phyloP scores from a whole-genome alignment of 2,329 filamentous ascomycete species.

The Fusarium staphyleae region DNA sequence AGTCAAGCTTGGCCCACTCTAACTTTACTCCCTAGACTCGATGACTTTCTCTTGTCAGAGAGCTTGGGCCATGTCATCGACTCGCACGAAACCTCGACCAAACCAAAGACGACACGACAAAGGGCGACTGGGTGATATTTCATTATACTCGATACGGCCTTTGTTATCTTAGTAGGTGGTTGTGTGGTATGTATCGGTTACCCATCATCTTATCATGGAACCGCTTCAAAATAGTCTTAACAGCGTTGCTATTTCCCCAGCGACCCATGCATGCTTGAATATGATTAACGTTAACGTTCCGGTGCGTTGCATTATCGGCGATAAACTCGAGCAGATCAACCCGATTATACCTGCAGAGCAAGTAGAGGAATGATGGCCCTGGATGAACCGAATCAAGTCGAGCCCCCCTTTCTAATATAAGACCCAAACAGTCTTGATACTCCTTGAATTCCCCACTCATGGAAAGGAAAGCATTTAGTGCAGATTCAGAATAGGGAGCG shows the following conservation, averaged over 20 bases:
- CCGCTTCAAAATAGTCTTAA: neutral
- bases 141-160: too few relatives aligned
- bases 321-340: conserved; percentile 4
- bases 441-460: too few relatives aligned
- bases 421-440: neutral
- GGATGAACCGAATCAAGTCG: neutral
- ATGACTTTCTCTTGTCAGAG: neutral
- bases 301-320: neutral
- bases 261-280: neutral
- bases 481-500: neutral
- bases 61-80: neutral
- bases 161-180: too few relatives aligned
- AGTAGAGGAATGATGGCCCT: neutral
- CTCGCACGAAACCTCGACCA: neutral
- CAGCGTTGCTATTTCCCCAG: too few relatives aligned
- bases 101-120: neutral
- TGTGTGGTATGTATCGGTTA: too few relatives aligned
- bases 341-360: too few relatives aligned
- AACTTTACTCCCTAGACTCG: neutral
- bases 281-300: neutral
- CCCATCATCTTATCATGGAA: neutral
- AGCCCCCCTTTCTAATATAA: conserved; percentile 1
- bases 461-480: neutral
- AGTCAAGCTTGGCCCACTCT: neutral
- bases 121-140: neutral